These are phyloP conservation scores for Astraeus odoratus DNA, from an alignment of 768 basidiomycete species.

Conservation along the genomic window DNA sequence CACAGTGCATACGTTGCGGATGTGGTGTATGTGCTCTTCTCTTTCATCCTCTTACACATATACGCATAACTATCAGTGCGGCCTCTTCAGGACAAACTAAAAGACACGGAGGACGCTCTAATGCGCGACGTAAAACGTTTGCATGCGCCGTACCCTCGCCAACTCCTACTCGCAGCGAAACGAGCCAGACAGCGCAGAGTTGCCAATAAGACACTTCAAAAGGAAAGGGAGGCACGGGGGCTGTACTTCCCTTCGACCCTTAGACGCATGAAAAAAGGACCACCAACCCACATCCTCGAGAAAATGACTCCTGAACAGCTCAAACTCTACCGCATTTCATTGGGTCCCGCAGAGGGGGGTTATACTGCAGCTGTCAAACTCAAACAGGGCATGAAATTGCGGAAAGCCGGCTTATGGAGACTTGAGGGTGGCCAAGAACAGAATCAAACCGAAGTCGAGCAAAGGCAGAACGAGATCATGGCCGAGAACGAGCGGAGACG, in stretches of 20 bases:
- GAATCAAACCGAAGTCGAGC: slow-evolving; percentile 21
- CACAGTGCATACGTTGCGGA: slow-evolving; percentile 10
- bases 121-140: slow-evolving; percentile 37
- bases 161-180: slow-evolving; percentile 42
- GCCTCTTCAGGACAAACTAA: slow-evolving; percentile 29
- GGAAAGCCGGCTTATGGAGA: slow-evolving; percentile 27
- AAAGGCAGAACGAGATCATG: slow-evolving; percentile 20
- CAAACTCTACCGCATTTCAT: slow-evolving; percentile 42
- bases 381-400: slow-evolving; percentile 44
- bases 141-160: slow-evolving; percentile 36
- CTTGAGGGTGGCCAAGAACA: slow-evolving; percentile 26
- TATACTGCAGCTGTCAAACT: slow-evolving; percentile 64
- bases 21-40: slow-evolving; percentile 1
- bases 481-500: slow-evolving; percentile 24
- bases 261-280: slow-evolving; percentile 42
- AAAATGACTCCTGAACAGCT: slow-evolving; percentile 45
- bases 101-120: slow-evolving; percentile 28
- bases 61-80: slow-evolving; percentile 23
- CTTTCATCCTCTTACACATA: not conserved
- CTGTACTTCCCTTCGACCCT: slow-evolving; percentile 47
- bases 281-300: slow-evolving; percentile 55
- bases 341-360: slow-evolving; percentile 56
- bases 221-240: slow-evolving; percentile 54
- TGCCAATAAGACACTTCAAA: slow-evolving; percentile 58
- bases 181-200: slow-evolving; percentile 56